Conservation (phyloP, 1,284 basidiomycete genomes). For the Wolfiporia cocos region DNA sequence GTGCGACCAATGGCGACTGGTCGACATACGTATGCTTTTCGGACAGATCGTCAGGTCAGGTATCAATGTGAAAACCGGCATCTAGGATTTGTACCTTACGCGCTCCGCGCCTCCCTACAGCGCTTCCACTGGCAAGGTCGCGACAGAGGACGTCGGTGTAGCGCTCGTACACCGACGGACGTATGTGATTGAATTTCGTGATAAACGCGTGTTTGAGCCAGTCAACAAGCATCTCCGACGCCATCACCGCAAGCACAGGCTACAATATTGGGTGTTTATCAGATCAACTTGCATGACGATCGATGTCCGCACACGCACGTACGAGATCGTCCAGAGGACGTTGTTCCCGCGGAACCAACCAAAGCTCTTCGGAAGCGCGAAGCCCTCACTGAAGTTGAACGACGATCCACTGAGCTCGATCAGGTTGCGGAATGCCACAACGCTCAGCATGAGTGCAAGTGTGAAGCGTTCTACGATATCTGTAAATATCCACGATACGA, state of each 20-base stretch:
- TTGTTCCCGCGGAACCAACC: constrained; percentile 77
- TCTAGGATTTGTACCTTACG: constrained; percentile 72
- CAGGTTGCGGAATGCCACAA: constrained; percentile 92
- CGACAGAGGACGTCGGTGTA: constrained; percentile 96
- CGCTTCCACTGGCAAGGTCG: constrained; percentile 83
- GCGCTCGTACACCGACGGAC: constrained; percentile 91
- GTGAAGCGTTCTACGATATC: constrained; percentile 99
- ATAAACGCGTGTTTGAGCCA: constrained; percentile 99
- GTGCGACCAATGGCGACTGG: constrained; percentile 91
- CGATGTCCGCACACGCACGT: constrained; percentile 44
- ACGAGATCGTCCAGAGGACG: constrained; percentile 85
- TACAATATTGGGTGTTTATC: too few relatives aligned
- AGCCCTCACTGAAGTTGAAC: constrained; percentile 67
- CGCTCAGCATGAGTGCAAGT: constrained; percentile 83
- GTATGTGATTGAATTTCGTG: constrained; percentile 95
- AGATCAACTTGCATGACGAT: background rate
- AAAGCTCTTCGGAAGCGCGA: constrained; percentile 79
- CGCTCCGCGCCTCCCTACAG: constrained; percentile 56
- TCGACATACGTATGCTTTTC: constrained; percentile 85
- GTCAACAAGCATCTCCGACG: constrained; percentile 93
- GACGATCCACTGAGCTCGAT: constrained; percentile 92
- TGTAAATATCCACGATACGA: constrained; percentile 23
- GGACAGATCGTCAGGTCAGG: constrained; percentile 6
- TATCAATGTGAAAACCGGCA: too few relatives aligned
- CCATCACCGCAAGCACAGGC: constrained; percentile 89